Conservation (phyloP, 805 yeast genomes). For the Saccharomyces eubayanus region DNA sequence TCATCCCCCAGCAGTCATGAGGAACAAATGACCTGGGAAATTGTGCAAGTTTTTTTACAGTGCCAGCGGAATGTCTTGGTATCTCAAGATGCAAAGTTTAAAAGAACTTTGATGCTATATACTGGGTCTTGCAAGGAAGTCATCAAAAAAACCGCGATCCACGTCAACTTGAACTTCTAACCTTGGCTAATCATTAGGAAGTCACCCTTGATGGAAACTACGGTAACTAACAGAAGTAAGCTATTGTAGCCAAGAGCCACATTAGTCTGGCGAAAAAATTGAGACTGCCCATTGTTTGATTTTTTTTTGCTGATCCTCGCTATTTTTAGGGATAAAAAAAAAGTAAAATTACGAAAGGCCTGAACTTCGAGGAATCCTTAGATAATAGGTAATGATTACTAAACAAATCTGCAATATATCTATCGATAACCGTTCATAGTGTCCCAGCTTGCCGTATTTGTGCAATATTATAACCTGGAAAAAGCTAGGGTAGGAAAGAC, state of each 20-base stretch:
- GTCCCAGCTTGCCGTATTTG: background rate
- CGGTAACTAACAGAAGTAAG: background rate
- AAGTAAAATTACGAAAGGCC: background rate
- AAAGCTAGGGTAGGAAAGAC: background rate
- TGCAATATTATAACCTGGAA: background rate
- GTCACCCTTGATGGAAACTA: background rate
- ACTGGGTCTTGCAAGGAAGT: too few relatives aligned
- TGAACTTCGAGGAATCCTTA: background rate
- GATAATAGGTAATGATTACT: background rate
- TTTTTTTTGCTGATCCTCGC: background rate
- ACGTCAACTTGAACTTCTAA: too few relatives aligned
- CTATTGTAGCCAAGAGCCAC: background rate
- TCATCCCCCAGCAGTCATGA: too few relatives aligned
- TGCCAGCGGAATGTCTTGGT: too few relatives aligned
- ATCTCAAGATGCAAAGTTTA: too few relatives aligned
- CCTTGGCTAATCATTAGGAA: too few relatives aligned
- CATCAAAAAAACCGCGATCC: too few relatives aligned
- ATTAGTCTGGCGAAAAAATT: background rate
- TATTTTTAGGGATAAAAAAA: background rate
- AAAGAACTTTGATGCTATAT: too few relatives aligned
- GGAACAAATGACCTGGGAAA: too few relatives aligned
- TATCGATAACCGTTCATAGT: background rate
- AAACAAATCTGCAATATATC: background rate
- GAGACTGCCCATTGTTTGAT: background rate
- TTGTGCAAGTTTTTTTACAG: too few relatives aligned